Evolutionary conservation across 148 eudicot genomes (phyloP).

Genomic region (Euryodendron excelsum): DNA sequence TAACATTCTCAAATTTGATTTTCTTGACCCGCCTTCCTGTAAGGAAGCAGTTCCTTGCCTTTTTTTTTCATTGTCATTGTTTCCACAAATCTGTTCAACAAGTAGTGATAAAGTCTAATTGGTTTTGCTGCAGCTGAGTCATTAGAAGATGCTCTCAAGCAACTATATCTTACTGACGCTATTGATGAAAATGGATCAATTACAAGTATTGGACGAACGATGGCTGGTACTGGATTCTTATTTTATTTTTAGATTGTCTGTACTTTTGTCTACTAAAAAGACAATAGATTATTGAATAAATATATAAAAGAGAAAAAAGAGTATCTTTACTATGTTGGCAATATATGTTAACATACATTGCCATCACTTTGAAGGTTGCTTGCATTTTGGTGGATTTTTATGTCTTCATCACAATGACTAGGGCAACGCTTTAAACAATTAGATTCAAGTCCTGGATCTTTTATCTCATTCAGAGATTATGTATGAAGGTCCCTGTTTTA

Average conservation of each 20-base stretch:
- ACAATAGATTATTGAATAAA: background rate
- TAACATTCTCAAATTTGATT: slow-evolving; percentile 91
- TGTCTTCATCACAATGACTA: background rate
- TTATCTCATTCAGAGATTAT: background rate
- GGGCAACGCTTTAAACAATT: background rate
- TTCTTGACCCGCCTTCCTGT: slow-evolving; percentile 88
- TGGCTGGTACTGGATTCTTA: slow-evolving; percentile 63
- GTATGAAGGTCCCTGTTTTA: background rate
- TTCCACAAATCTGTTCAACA: slow-evolving; percentile 2
- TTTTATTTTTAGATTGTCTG: background rate
- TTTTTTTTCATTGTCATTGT: background rate
- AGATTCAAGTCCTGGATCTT: background rate
- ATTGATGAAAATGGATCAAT: slow-evolving; percentile 87
- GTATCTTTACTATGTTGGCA: background rate
- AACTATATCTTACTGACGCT: slow-evolving; percentile 89
- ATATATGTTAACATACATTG: background rate
- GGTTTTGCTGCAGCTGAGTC: slow-evolving; percentile 64
- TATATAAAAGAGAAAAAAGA: background rate
- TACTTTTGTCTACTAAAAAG: background rate
- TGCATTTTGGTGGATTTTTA: background rate
- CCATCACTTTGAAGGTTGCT: background rate
- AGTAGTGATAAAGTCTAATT: slow-evolving; percentile 2
- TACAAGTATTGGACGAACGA: slow-evolving; percentile 69
- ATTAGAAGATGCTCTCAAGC: slow-evolving; percentile 91
- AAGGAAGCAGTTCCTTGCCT: slow-evolving; percentile 22